Evolutionary conservation across 2,329 filamentous ascomycete genomes (phyloP), one percentile per base, ranked within the genome.

Genomic region (Ophiostoma sp.): DNA sequence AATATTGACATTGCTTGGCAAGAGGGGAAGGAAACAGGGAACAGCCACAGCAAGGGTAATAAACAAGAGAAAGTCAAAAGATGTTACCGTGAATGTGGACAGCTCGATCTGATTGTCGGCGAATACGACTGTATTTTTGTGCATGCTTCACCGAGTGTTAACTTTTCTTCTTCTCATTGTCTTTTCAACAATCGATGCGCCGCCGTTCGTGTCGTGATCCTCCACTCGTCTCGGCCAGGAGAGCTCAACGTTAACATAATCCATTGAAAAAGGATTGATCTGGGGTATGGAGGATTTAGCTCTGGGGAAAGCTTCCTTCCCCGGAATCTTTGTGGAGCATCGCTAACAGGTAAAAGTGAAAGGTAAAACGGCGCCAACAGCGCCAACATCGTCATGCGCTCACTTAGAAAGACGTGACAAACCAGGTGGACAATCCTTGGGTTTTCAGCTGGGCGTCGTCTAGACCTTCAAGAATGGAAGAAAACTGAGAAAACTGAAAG

Each of bases 221-320:
- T 61, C 28, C 28, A 31, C 17, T 61, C 22, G 22, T 55, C 28
- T 61, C 31, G 57, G 59, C 59, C 59, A 19, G 59, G 59, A 42
- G 19, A 22, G 19, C 22, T 22, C 2, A 15, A n/a, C n/a, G n/a
- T n/a, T n/a, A n/a, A n/a, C n/a, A n/a, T n/a, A n/a, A n/a, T n/a
- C n/a, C n/a, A n/a, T 61, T 19, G 28, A 36, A 36, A n/a, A 19
- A 33, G 28, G 55, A 61, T 61, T 61, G 55, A 61, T 61, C 57
- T 36, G 28, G 57, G 55, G 52, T 31, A 57, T 31, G n/a, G n/a
- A n/a, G n/a, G n/a, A n/a, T 17, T 12, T 33, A 33, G 28, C 19
- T 59, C 55, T 31, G 28, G 55, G 57, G 57, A n/a, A 59, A 61
- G 57, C 57, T 36, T 61, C 15, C 57, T 39, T 39, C 57, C 55